These are phyloP conservation scores for Ophioceras dolichostomum DNA, from an alignment of 2,329 filamentous ascomycete species.

Conservation along the genomic window DNA sequence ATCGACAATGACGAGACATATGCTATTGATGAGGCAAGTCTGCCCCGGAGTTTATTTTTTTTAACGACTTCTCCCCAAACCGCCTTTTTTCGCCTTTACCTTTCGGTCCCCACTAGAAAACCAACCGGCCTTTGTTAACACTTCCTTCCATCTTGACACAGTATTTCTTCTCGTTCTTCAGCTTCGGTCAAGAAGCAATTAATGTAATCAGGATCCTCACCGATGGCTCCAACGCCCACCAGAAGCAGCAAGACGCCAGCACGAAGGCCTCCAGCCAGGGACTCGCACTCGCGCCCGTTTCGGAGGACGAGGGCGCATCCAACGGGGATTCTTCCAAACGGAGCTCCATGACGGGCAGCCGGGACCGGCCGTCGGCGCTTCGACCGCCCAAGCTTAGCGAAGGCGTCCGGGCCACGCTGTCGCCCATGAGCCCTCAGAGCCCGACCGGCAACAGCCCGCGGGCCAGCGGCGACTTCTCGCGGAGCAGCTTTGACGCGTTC, in stretches of 20 bases:
- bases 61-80: background rate
- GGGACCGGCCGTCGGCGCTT: constrained; percentile 15
- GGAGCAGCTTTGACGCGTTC: constrained; percentile 41
- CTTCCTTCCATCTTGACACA: constrained; percentile 17
- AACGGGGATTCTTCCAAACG: constrained; percentile 6
- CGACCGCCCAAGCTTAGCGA: constrained; percentile 30
- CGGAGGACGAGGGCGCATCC: background rate
- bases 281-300: background rate
- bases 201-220: constrained; percentile 63
- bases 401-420: constrained; percentile 48
- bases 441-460: constrained; percentile 38
- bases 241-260: no score
- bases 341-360: constrained; percentile 8
- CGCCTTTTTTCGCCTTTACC: background rate
- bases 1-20: constrained; percentile 91
- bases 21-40: constrained; percentile 91
- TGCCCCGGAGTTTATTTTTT: no score
- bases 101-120: background rate
- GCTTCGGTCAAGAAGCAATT: constrained; percentile 71
- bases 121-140: no score
- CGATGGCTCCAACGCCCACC: constrained; percentile 42
- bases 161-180: constrained; percentile 97
- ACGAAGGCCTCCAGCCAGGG: constrained; percentile 12
- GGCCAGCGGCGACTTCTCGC: constrained; percentile 37
- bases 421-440: constrained; percentile 32